Percentiles rank a stretch among this genome's conserved stretches.
Conservation (phyloP, 495 filamentous ascomycete genomes). For the Massariosphaeria phaeospora region DNA sequence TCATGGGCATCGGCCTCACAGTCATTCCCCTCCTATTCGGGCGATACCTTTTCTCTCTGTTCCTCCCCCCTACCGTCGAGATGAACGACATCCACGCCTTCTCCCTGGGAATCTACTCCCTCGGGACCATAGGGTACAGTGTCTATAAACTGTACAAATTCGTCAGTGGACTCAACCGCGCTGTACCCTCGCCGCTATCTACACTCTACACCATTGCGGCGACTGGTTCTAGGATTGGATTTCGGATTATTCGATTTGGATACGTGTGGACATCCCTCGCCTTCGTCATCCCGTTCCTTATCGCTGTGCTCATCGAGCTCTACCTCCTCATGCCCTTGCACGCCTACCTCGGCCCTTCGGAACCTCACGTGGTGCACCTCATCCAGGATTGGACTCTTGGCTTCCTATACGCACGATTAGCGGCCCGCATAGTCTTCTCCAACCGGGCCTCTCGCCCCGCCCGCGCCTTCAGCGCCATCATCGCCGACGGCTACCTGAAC, state of each 20-base stretch:
- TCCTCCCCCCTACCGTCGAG: conserved; percentile 61
- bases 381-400: conserved; percentile 94
- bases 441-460: conserved; percentile 62
- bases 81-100: conserved; percentile 97
- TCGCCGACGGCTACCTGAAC: conserved; percentile 72
- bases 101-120: conserved; percentile 75
- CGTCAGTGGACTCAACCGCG: conserved; percentile 36
- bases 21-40: conserved; percentile 81
- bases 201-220: conserved; percentile 13
- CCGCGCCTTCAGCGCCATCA: conserved; percentile 65
- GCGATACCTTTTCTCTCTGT: conserved; percentile 62
- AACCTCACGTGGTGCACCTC: conserved; percentile 74
- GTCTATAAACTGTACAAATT: conserved; percentile 44
- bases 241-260: conserved; percentile 44
- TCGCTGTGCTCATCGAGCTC: conserved; percentile 76
- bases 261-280: conserved; percentile 71
- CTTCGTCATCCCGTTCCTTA: conserved; percentile 74
- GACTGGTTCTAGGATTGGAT: conserved; percentile 10
- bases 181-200: conserved; percentile 16
- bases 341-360: conserved; percentile 54
- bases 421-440: conserved; percentile 63
- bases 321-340: conserved; percentile 86
- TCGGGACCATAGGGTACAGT: conserved; percentile 60
- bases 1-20: conserved; percentile 84
- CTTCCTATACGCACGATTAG: conserved; percentile 84